Conservation (phyloP, 1,139 yeast species). For the Blastobotrys illinoisensis region DNA sequence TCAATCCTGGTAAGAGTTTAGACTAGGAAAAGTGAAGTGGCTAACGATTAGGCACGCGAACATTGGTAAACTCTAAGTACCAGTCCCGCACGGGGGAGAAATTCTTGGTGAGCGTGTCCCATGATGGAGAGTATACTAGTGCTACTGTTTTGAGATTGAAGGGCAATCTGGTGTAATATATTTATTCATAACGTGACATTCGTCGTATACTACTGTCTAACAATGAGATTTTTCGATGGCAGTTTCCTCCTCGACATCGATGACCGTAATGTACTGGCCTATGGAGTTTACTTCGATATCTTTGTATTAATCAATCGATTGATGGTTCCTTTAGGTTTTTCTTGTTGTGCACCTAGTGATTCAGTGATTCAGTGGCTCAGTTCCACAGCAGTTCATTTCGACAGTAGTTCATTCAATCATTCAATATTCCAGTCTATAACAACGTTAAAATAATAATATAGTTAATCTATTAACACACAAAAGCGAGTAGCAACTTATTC, state of each 20-base stretch:
- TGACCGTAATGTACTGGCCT: too few species aligned
- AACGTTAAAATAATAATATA: not conserved
- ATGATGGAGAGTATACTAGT: slow-evolving; percentile 51
- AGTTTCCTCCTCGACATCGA: too few species aligned
- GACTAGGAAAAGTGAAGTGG: slow-evolving; percentile 9
- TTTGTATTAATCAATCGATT: too few species aligned
- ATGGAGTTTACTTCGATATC: too few species aligned
- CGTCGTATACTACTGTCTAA: too few species aligned
- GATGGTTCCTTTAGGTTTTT: too few species aligned
- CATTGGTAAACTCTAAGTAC: slow-evolving; percentile 35
- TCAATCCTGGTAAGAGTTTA: slow-evolving; percentile 20
- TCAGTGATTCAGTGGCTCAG: not conserved
- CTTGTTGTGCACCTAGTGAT: too few species aligned
- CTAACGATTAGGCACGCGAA: slow-evolving; percentile 30
- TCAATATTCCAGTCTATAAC: not conserved
- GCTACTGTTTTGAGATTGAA: slow-evolving; percentile 29
- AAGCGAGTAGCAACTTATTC: slow-evolving; percentile 50
- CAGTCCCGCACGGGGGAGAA: slow-evolving; percentile 36
- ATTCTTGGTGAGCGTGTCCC: slow-evolving; percentile 55
- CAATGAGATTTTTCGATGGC: too few species aligned
- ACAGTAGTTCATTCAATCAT: not conserved
- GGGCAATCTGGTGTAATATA: too few species aligned
- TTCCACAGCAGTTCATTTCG: too few species aligned
- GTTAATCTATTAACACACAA: not conserved
- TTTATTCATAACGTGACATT: not conserved